Conservation (phyloP, 768 basidiomycete species). For the Calocybe gangraenosa region DNA sequence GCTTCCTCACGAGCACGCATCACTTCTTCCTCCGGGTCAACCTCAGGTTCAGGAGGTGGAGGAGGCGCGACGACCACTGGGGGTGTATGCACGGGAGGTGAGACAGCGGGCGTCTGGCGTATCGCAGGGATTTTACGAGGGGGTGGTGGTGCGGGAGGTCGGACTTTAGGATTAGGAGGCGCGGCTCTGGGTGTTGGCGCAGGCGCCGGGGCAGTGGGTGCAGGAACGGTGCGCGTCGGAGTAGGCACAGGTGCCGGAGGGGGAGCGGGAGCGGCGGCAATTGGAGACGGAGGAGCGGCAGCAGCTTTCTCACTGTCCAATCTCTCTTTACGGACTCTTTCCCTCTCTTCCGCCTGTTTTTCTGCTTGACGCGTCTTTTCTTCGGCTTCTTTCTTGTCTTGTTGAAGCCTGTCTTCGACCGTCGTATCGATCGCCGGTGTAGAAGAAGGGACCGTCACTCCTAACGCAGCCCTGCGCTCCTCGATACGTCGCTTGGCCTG, state of each 20-base stretch:
- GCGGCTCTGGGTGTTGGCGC: constrained; percentile 30
- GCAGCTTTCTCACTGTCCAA: constrained; percentile 71
- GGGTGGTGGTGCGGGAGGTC: constrained; percentile 35
- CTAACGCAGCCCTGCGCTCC: constrained; percentile 82
- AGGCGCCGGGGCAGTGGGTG: constrained; percentile 38
- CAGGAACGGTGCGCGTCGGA: constrained; percentile 36
- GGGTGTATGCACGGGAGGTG: constrained; percentile 16
- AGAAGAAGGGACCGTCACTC: constrained; percentile 52
- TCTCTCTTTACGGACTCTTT: constrained; percentile 64
- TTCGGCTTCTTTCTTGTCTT: constrained; percentile 89
- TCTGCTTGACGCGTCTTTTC: constrained; percentile 79
- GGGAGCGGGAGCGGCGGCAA: constrained; percentile 21
- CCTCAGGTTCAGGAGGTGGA: constrained; percentile 34
- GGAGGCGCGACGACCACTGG: constrained; percentile 16
- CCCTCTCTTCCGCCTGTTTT: constrained; percentile 75
- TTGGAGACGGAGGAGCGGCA: constrained; percentile 34
- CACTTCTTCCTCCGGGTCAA: constrained; percentile 76
- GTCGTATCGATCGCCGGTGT: constrained; percentile 61
- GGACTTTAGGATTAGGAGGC: constrained; percentile 26
- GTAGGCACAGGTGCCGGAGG: constrained; percentile 28
- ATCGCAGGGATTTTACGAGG: constrained; percentile 23
- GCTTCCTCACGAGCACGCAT: constrained; percentile 67
- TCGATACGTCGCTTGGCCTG: constrained; percentile 81
- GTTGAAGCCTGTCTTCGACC: constrained; percentile 80
- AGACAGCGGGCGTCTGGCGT: constrained; percentile 19